A percentile compares a stretch with the other conserved stretches of the same genome.
phyloP scores from a whole-genome alignment of 1,139 yeast species.

The Scheffersomyces insectosa region DNA sequence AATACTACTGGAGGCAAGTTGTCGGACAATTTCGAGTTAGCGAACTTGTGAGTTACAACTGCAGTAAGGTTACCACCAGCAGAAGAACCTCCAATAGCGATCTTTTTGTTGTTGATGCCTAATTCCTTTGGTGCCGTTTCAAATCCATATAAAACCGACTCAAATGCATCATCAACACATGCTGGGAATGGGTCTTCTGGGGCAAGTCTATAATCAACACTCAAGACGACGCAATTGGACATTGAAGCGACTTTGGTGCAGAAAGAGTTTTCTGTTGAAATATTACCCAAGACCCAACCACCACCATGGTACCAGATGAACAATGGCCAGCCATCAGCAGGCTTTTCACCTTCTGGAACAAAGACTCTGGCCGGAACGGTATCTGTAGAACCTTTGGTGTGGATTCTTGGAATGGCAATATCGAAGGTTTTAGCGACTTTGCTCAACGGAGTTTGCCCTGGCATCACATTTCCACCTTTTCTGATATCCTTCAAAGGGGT shows the following conservation, averaged over 20 bases:
- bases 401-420: slow-evolving; percentile 35
- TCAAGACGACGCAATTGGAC: slow-evolving; percentile 36
- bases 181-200: slow-evolving; percentile 56
- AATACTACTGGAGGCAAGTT: slow-evolving; percentile 36
- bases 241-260: slow-evolving; percentile 43
- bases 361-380: slow-evolving; percentile 41
- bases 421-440: slow-evolving; percentile 31
- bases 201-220: slow-evolving; percentile 35
- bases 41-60: slow-evolving; percentile 40
- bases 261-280: slow-evolving; percentile 45
- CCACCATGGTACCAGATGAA: slow-evolving; percentile 53
- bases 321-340: slow-evolving; percentile 45
- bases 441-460: slow-evolving; percentile 39
- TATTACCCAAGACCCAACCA: slow-evolving; percentile 49
- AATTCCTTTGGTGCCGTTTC: slow-evolving; percentile 20
- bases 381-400: slow-evolving; percentile 21
- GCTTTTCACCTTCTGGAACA: slow-evolving; percentile 36
- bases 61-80: slow-evolving; percentile 53
- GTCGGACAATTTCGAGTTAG: slow-evolving; percentile 20
- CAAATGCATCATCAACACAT: slow-evolving; percentile 48
- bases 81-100: slow-evolving; percentile 50
- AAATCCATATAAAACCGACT: slow-evolving; percentile 23
- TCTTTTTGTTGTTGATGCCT: slow-evolving; percentile 29
- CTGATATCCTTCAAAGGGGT: slow-evolving; percentile 36
- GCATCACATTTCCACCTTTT: slow-evolving; percentile 48